A percentile compares a stretch with the other conserved stretches of the same genome.
These are phyloP conservation scores for Nicotiana knightiana DNA, from an alignment of 257 asterid species.

Conservation along the genomic window DNA sequence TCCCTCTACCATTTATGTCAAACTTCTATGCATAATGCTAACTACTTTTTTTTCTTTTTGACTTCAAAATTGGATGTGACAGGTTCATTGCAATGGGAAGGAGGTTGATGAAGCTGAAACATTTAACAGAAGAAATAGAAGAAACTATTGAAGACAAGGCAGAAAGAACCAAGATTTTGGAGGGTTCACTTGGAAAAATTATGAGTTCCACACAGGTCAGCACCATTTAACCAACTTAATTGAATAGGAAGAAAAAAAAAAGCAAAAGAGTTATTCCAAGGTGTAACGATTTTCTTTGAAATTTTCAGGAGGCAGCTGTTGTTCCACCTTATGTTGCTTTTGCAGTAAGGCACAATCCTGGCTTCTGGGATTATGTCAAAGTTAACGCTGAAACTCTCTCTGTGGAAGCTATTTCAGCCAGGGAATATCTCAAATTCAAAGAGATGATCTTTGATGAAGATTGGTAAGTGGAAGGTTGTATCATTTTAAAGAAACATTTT, in stretches of 20 bases:
- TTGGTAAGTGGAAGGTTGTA: slow-evolving; percentile 29
- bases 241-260: background rate
- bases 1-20: background rate
- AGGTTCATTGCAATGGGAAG: slow-evolving; percentile 58
- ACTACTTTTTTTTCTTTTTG: background rate
- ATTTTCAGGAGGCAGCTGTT: slow-evolving; percentile 68
- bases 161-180: slow-evolving; percentile 57
- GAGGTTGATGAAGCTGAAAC: slow-evolving; percentile 64
- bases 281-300: background rate
- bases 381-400: slow-evolving; percentile 54
- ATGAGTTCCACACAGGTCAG: slow-evolving; percentile 64
- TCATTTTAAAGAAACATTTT: background rate
- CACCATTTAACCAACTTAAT: background rate
- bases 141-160: slow-evolving; percentile 55
- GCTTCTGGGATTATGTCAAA: slow-evolving; percentile 62
- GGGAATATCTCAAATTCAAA: slow-evolving; percentile 58
- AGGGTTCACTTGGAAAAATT: slow-evolving; percentile 65
- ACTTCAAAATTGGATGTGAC: background rate
- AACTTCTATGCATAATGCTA: background rate
- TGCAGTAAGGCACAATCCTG: slow-evolving; percentile 64
- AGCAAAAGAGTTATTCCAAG: background rate
- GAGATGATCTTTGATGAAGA: slow-evolving; percentile 57
- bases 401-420: slow-evolving; percentile 42
- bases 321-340: slow-evolving; percentile 75
- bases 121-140: slow-evolving; percentile 64